These are phyloP conservation scores for Acaromyces ingoldii DNA, from an alignment of 1,284 basidiomycete species.

Conservation along the genomic window DNA sequence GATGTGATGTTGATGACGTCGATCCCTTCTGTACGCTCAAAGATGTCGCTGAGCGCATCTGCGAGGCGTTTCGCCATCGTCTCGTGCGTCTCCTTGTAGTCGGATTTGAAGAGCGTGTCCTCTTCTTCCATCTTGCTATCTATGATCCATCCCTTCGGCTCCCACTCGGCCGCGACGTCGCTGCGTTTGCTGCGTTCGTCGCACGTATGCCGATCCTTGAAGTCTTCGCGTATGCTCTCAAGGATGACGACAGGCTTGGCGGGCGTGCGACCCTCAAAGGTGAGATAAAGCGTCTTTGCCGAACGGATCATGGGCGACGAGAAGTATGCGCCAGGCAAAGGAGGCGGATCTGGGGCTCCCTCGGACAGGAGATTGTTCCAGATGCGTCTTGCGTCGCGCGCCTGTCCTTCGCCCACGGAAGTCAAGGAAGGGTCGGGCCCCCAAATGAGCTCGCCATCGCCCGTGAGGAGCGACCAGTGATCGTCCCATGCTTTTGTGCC, in stretches of 20 bases:
- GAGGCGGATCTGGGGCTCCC: slow-evolving; percentile 2
- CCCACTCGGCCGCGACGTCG: background rate
- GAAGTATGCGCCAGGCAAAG: slow-evolving; percentile 8
- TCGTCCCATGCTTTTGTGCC: slow-evolving; percentile 13
- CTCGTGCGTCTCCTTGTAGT: slow-evolving; percentile 7
- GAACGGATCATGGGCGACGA: slow-evolving; percentile 8
- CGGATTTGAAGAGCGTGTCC: slow-evolving; percentile 7
- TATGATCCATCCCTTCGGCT: slow-evolving; percentile 3
- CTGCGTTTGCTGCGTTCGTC: slow-evolving; percentile 7
- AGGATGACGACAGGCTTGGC: background rate
- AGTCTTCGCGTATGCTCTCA: slow-evolving; percentile 12
- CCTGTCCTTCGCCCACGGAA: slow-evolving; percentile 6
- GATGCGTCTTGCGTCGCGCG: background rate
- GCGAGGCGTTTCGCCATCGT: slow-evolving; percentile 8
- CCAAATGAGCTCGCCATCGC: slow-evolving; percentile 12
- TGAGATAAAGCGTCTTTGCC: slow-evolving; percentile 7
- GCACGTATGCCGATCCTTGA: slow-evolving; percentile 11
- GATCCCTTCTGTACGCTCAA: background rate
- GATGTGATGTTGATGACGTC: slow-evolving; percentile 15
- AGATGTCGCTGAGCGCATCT: slow-evolving; percentile 11
- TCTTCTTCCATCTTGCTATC: slow-evolving; percentile 7
- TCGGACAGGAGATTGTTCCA: background rate
- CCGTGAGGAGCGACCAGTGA: slow-evolving; percentile 12
- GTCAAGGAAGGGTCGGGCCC: slow-evolving; percentile 11
- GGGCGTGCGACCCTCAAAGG: slow-evolving; percentile 1